Conservation (phyloP, 2,329 filamentous ascomycete genomes). For the Alternaria panax region DNA sequence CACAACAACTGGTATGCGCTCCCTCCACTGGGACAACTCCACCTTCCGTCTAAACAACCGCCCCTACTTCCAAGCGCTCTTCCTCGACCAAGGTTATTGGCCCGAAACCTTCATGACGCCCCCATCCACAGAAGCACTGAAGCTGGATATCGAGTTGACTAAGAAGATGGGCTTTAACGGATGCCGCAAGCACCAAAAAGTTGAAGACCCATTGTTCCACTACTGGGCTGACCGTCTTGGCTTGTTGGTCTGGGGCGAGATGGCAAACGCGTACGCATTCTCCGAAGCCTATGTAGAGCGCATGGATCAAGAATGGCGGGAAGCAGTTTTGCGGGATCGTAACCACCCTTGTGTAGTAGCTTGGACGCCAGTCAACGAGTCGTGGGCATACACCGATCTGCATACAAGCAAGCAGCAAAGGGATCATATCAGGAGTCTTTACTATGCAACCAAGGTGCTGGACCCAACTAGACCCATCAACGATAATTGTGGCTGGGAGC, state of each 20-base stretch:
- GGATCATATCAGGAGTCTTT: conserved; percentile 69
- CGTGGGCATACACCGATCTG: conserved; percentile 69
- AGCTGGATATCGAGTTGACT: conserved; percentile 62
- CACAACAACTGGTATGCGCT: conserved; percentile 69
- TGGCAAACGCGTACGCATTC: conserved; percentile 71
- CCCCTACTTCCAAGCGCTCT: conserved; percentile 67
- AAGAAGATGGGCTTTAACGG: conserved; percentile 71
- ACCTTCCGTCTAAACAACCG: conserved; percentile 66
- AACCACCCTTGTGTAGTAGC: conserved; percentile 70
- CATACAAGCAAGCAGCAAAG: conserved; percentile 65
- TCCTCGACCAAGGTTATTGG: conserved; percentile 71
- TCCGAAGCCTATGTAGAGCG: conserved; percentile 64
- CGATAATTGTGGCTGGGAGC: conserved; percentile 77
- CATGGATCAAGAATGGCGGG: conserved; percentile 71
- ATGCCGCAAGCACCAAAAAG: conserved; percentile 70
- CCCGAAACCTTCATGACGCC: conserved; percentile 67
- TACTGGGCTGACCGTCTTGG: conserved; percentile 69
- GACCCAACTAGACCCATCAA: conserved; percentile 71
- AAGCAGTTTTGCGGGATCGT: conserved; percentile 68
- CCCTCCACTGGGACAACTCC: conserved; percentile 66
- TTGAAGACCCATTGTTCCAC: conserved; percentile 67
- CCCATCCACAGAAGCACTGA: conserved; percentile 57
- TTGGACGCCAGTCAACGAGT: conserved; percentile 72
- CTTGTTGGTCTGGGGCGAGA: conserved; percentile 70
- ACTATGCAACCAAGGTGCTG: conserved; percentile 69